Base-by-base conservation (phyloP, 345 rosid species). In the Linum tenue region DNA sequence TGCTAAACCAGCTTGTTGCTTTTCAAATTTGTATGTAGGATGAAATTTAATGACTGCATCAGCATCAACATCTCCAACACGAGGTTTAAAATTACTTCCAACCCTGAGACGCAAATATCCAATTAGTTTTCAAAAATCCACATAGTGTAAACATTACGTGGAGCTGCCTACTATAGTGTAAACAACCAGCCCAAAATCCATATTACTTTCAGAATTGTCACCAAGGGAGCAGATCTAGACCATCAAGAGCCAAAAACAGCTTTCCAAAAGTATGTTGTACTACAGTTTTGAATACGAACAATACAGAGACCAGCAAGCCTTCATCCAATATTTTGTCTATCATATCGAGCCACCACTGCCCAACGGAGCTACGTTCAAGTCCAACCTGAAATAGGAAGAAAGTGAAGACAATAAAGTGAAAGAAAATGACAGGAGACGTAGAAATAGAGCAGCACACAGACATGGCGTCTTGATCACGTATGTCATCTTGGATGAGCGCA, bases 21-120 rank as follows among this genome's bases (percentile, higher is more conserved):
- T 86, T 67, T 89, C 97, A 70, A 95, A 95, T 75, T 95, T 95
- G 80, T 91, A 95, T 64, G 99, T 95, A 43, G 99, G 99, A 79
- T 98, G 99, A 73, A 91, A 95, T 65, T 78, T 84, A 78, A 89
- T 86, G 74, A 87, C 65, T 5, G 98, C 99, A 76, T 95, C 96
- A 35, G 88, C 97, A 83, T 94, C 99, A 67, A 88, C 86, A 66
- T 94, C 99, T 39, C 99, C 97, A 48, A 87, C 95, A 58, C 88
- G 89, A 66, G 85, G 76, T 77, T 97, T 81, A 57, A 88, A 84
- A 63, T 77, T 79, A 78, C 83, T 94, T 73, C 96, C 83, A 70
- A 87, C 99, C 97, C 99, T 94, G 53, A 12, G 14, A 48, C 3
- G 14, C 53, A 48, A 48, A 48, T 15, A 48, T 48, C 51, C 12